phyloP scores from a whole-genome alignment of 805 yeast species.

The Nakazawaea holstii region DNA sequence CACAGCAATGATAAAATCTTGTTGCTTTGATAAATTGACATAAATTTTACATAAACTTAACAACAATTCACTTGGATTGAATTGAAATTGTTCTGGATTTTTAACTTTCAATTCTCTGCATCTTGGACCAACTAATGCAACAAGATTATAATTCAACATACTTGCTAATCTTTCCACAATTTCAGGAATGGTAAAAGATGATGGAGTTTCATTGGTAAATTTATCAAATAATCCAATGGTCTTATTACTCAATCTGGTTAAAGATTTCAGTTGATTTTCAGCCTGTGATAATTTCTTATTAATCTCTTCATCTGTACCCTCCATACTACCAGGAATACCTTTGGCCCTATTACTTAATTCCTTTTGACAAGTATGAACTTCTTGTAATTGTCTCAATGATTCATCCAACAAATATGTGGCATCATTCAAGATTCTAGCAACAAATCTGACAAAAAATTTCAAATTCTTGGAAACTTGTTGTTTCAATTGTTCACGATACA shows the following conservation, averaged over 20 bases:
- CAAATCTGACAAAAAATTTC: conserved; percentile 84
- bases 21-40: conserved; percentile 60
- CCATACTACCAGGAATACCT: conserved; percentile 23
- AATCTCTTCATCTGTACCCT: conserved; percentile 60
- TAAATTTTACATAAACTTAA: conserved; percentile 69
- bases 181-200: conserved; percentile 80
- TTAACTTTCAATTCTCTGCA: conserved; percentile 84
- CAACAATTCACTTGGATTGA: conserved; percentile 72
- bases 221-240: conserved; percentile 73
- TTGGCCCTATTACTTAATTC: conserved; percentile 52
- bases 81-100: conserved; percentile 76
- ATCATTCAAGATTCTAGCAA: conserved; percentile 93
- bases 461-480: conserved; percentile 62
- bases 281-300: conserved; percentile 50
- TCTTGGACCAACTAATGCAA: conserved; percentile 92
- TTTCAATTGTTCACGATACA: conserved; percentile 64
- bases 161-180: conserved; percentile 92
- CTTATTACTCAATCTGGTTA: conserved; percentile 77
- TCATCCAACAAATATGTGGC: conserved; percentile 90
- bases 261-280: conserved; percentile 75
- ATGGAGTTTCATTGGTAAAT: conserved; percentile 83
- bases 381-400: conserved; percentile 70
- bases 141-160: conserved; percentile 89
- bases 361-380: conserved; percentile 69
- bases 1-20: conserved; percentile 69